These are phyloP conservation scores for Globisporangium echinulatum DNA, from an alignment of 352 stramenopile genomes.

Conservation along the genomic window DNA sequence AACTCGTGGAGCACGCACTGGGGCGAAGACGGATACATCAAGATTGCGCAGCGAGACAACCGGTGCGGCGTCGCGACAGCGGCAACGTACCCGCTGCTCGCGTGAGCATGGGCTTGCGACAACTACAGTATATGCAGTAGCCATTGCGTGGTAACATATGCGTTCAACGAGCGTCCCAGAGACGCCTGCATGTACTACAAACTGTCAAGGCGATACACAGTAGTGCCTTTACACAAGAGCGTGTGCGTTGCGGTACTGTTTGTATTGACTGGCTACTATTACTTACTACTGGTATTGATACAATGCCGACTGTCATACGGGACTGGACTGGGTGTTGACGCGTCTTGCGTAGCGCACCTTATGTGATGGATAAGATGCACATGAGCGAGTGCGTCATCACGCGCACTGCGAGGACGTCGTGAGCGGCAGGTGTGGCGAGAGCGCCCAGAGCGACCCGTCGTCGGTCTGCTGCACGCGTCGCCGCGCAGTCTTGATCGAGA, in stretches of 20 bases:
- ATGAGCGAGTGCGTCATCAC: too few species aligned
- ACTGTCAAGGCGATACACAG: too few species aligned
- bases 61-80: slow-evolving; percentile 92
- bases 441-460: slow-evolving; percentile 47
- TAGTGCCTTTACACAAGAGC: too few species aligned
- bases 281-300: neutral
- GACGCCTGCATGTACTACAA: too few species aligned
- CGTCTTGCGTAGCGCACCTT: neutral
- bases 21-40: slow-evolving; percentile 91
- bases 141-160: too few species aligned
- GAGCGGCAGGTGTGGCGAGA: slow-evolving; percentile 48
- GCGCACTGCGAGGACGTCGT: slow-evolving; percentile 18
- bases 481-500: slow-evolving; percentile 1
- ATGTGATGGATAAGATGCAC: neutral
- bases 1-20: slow-evolving; percentile 94
- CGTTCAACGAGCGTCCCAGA: too few species aligned
- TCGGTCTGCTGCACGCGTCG: slow-evolving; percentile 40
- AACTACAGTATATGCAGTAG: too few species aligned
- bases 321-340: too few species aligned
- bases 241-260: too few species aligned
- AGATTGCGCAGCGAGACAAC: slow-evolving; percentile 91
- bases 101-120: slow-evolving; percentile 6
- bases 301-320: neutral
- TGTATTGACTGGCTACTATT: too few species aligned
- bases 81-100: slow-evolving; percentile 78